Evolutionary conservation across 2,329 filamentous ascomycete species (phyloP).

Genomic region (Reticulascus tulasneorum): DNA sequence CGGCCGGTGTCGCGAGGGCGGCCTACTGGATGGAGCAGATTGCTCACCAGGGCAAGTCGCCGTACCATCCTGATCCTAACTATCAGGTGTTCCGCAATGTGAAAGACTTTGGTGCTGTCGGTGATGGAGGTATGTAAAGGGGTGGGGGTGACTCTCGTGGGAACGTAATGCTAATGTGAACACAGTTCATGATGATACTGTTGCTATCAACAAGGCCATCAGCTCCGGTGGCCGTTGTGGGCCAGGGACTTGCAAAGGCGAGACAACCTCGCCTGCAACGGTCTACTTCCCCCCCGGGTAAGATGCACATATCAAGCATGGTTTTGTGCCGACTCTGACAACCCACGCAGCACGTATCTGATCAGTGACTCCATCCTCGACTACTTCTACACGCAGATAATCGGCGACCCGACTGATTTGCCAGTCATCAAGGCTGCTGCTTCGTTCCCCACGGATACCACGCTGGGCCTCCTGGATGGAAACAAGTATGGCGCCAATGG

Average conservation of each 20-base stretch:
- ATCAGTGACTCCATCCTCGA: conserved; percentile 68
- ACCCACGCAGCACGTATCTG: conserved; percentile 53
- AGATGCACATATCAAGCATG: background rate
- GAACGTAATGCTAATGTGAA: no score
- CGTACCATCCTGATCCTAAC: conserved; percentile 37
- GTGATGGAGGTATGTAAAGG: conserved; percentile 31
- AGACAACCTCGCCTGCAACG: conserved; percentile 34
- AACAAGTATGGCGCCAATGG: conserved; percentile 37
- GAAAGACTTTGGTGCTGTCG: conserved; percentile 37
- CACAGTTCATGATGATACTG: conserved; percentile 34
- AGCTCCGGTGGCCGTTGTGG: conserved; percentile 37
- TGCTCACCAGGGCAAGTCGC: conserved; percentile 40
- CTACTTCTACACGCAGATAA: conserved; percentile 76
- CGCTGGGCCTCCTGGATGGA: conserved; percentile 43
- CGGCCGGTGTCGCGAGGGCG: conserved; percentile 14
- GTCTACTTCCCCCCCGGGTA: conserved; percentile 35
- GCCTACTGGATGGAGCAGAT: conserved; percentile 41
- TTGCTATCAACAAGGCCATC: conserved; percentile 31
- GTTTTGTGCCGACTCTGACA: background rate
- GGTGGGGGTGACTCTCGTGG: no score
- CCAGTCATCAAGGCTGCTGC: conserved; percentile 52
- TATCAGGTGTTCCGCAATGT: conserved; percentile 47
- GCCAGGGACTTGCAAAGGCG: conserved; percentile 25
- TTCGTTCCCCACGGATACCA: conserved; percentile 35
- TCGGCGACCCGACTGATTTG: conserved; percentile 62